Conservation (phyloP, 768 basidiomycete species). For the Hemileccinum rubropunctum region DNA sequence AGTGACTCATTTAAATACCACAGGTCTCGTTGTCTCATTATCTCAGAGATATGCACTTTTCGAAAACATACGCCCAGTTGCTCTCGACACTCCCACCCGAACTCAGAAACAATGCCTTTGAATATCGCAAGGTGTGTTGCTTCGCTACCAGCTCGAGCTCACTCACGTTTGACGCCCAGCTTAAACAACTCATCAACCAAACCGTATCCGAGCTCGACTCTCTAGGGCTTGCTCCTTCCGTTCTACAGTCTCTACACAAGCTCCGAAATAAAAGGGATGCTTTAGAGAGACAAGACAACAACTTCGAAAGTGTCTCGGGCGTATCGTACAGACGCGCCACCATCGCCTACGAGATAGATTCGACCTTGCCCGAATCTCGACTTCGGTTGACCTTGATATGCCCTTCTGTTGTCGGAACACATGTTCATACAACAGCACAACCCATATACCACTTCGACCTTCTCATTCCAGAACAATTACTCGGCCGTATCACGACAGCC, state of each 20-base stretch:
- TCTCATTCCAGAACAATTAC: constrained; percentile 9
- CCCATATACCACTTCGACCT: constrained; percentile 11
- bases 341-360: constrained; percentile 57
- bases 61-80: constrained; percentile 64
- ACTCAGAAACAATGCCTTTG: constrained; percentile 72
- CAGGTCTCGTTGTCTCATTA: no score
- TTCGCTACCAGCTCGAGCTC: no score
- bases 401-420: background rate
- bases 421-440: background rate
- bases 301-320: background rate
- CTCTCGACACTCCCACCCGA: constrained; percentile 71
- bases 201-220: constrained; percentile 74
- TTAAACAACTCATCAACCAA: constrained; percentile 88
- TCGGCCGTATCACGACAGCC: constrained; percentile 6
- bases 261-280: constrained; percentile 9
- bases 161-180: constrained; percentile 40
- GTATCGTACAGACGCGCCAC: constrained; percentile 18
- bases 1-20: no score
- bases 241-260: constrained; percentile 44
- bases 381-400: constrained; percentile 49
- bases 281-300: constrained; percentile 1
- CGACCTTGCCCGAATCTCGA: constrained; percentile 53
- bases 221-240: constrained; percentile 55
- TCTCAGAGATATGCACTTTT: constrained; percentile 58
- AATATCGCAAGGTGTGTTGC: constrained; percentile 68